Evolutionary conservation across 2,329 filamentous ascomycete species (phyloP), one percentile per base, ranked within the genome.

Genomic region (Zymoseptoria tritici): DNA sequence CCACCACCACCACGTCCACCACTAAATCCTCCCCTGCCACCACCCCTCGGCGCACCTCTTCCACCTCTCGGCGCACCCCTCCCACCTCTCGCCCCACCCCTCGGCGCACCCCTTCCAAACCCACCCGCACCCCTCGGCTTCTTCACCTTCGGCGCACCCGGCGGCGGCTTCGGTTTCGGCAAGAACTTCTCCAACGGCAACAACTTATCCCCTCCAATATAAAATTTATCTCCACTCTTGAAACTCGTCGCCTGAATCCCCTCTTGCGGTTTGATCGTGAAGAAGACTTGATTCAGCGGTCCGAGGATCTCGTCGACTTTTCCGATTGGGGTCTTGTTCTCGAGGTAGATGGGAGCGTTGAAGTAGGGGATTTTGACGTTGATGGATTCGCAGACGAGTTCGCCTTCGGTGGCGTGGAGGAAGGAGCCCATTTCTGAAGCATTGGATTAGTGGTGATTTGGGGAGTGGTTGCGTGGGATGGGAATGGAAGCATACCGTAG

Each of bases 241-340:
- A 97, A 99, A 49, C 89, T 94, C 61, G 87, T 85, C 63, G 94
- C 91, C 77, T 96, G 89, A 75, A 99, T 97, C 70, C 94, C 94
- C 75, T 97, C 93, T 74, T 91, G 87, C 57, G 93, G 92, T 81
- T 97, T 97, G 77, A 99, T 89, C 71, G 93, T 97, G 83, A 99
- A 99, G 82, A 89, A 96, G 71, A 97, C 90, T 78, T 97, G 89
- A 83, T 96, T 97, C 78, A 99, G 90, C 65, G 94, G 93, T 60
- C 94, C 94, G 68, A 99, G 87, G 68, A 99, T 89, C 80, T 99
- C 94, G 79, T 99, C 94, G 74, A 99, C 89, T 80, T 97, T 97
- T 76, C 94, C 94, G 75, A 99, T 69, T 29, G 63, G 64, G 73
- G 88, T 89, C 83, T 97, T 99, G 83, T 97, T 99, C 83, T 97